These are phyloP conservation scores for Entomortierella parvispora DNA, from an alignment of 192 early-diverging fungal genomes.

Conservation along the genomic window DNA sequence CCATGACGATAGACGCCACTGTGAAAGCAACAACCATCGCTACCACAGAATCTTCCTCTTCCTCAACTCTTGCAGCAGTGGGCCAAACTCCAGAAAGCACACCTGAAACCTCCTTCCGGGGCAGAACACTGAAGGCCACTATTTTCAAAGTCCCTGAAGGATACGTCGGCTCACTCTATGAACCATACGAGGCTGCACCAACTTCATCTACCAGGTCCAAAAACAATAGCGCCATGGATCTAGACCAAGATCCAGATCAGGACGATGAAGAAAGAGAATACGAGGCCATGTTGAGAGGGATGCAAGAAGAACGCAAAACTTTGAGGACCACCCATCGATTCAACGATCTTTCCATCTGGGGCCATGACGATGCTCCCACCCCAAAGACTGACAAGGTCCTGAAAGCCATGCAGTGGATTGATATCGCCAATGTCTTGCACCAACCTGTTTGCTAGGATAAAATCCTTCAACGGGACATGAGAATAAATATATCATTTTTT, in stretches of 20 bases:
- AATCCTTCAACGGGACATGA: too few species aligned
- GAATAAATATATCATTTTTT: too few species aligned
- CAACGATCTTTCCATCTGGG: constrained; percentile 37
- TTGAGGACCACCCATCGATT: constrained; percentile 31
- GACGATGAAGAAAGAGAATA: constrained; percentile 35
- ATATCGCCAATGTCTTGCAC: constrained; percentile 44
- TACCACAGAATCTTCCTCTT: not conserved
- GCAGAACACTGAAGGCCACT: constrained; percentile 41
- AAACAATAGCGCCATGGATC: not conserved
- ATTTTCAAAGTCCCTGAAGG: constrained; percentile 24
- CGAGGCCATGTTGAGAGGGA: constrained; percentile 36
- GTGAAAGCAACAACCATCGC: not conserved
- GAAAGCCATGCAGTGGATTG: constrained; percentile 51
- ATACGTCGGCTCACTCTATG: constrained; percentile 33
- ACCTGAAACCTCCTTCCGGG: constrained; percentile 44
- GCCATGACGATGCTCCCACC: constrained; percentile 39
- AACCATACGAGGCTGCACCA: constrained; percentile 4
- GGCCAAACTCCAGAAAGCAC: too few species aligned
- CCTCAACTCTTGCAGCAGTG: too few species aligned
- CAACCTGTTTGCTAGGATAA: constrained; percentile 20
- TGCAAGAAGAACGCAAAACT: constrained; percentile 42
- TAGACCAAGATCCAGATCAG: not conserved
- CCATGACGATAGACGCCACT: not conserved
- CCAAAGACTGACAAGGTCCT: constrained; percentile 25
- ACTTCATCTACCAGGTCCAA: not conserved